Evolutionary conservation across 2,329 filamentous ascomycete species (phyloP), one percentile per base, ranked within the genome.

Genomic region (Paraphaeosphaeria sporulosa): DNA sequence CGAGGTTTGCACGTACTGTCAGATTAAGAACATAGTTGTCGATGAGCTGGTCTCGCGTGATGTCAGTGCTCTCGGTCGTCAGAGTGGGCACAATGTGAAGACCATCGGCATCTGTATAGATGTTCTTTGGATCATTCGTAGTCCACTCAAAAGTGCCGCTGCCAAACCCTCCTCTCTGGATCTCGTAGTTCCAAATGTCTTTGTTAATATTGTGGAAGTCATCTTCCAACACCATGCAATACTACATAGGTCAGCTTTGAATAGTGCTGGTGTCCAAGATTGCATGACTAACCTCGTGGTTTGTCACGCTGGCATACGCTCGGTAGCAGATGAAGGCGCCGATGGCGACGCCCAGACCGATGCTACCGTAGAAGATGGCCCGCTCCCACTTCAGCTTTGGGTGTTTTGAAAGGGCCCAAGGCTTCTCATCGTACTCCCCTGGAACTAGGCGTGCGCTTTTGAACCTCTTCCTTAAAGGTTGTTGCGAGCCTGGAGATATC

Each of bases 31-130:
- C 64, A 49, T 58, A 64, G 48, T 66, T 65, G 54, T 62, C 87
- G 81, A 36, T 93, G 84, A 71, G 92, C 85, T 71, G 94, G 86
- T 62, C 87, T 79, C 64, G 81, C 86, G 79, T 93, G 85, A 61
- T 85, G 83, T 59, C 87, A 83, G 66, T 94, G 84, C 55, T 90
- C 80, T 17, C 82, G 76, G 12, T 84, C 79, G 67, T 94, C 52
- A 93, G 83, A 0, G 90, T 93, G 3, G 92, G 90, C 76, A 88
- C 89, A 81, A 95, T 91, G 71, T 89, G 76, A 4, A 95, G 86
- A 61, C 85, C 81, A 48, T 90, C 89, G 66, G 89, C 82, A 62
- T 91, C 75, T 32, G 94, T 78, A 72, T 86, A 93, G 58, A 91
- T 86, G 69, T 94, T 95, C 71, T 91, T 87, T 47, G 91, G 86